These are phyloP conservation scores for Clavispora vitiphila DNA, from an alignment of 805 yeast species.

Conservation along the genomic window DNA sequence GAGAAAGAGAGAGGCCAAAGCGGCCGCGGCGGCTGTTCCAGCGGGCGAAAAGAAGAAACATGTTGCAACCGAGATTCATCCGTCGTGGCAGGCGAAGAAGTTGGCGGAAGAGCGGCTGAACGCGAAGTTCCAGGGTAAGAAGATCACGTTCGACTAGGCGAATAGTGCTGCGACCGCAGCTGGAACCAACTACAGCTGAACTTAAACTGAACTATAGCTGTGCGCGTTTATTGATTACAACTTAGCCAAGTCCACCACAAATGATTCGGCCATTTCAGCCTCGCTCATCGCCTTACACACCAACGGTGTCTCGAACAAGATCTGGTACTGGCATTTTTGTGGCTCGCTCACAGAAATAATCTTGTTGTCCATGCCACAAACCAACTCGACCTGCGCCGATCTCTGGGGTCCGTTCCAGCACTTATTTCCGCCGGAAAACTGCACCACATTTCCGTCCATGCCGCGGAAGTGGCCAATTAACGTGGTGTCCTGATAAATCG, in stretches of 20 bases:
- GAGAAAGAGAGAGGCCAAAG: constrained; percentile 58
- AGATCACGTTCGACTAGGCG: constrained; percentile 62
- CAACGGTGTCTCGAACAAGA: constrained; percentile 45
- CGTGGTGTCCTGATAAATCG: constrained; percentile 45
- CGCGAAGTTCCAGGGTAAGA: constrained; percentile 77
- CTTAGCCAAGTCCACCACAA: constrained; percentile 9
- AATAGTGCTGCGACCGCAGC: too few relatives aligned
- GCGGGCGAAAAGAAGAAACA: constrained; percentile 5
- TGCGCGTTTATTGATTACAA: too few relatives aligned
- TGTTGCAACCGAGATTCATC: constrained; percentile 51
- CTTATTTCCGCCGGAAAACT: constrained; percentile 59
- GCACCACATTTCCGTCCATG: constrained; percentile 26
- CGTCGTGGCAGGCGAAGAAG: constrained; percentile 95
- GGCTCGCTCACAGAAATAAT: constrained; percentile 76
- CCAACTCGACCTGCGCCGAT: constrained; percentile 56
- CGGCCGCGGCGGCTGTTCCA: constrained; percentile 11
- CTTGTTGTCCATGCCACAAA: constrained; percentile 59
- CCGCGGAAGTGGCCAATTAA: constrained; percentile 19
- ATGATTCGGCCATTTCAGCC: constrained; percentile 7
- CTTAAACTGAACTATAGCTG: too few relatives aligned
- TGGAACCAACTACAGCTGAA: too few relatives aligned
- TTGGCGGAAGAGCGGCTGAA: constrained; percentile 63
- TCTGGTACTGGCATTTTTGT: constrained; percentile 75
- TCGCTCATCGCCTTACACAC: constrained; percentile 30
- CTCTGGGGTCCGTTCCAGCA: constrained; percentile 96